A percentile compares a stretch with the other conserved stretches of the same genome.
Evolutionary conservation across 2,329 filamentous ascomycete species (phyloP).

Genomic region (Aspergillus sp.): DNA sequence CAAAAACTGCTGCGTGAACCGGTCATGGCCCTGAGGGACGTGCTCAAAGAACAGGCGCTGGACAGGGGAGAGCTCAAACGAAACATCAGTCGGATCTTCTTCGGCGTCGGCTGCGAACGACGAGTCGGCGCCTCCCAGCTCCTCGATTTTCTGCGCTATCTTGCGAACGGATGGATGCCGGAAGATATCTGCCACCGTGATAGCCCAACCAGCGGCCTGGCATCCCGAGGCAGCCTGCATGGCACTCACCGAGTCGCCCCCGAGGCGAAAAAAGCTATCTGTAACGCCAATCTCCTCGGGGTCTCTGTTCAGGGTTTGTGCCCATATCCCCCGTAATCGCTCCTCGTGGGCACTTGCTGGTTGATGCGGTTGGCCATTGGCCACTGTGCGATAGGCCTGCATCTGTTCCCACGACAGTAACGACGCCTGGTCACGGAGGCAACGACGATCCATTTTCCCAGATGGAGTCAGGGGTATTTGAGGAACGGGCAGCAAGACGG

Average conservation of each 20-base stretch:
- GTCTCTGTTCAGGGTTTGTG: conserved; percentile 4
- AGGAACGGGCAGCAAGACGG: conserved; percentile 32
- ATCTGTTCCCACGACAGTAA: not conserved
- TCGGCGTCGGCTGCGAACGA: too few relatives aligned
- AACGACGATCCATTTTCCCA: conserved; percentile 35
- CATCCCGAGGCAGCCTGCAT: conserved; percentile 18
- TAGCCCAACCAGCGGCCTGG: not conserved
- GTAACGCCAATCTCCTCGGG: conserved; percentile 4
- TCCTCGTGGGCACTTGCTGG: conserved; percentile 11
- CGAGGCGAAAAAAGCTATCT: conserved; percentile 26
- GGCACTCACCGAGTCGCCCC: conserved; percentile 24
- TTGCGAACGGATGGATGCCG: not conserved
- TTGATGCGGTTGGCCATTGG: not conserved
- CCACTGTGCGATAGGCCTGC: not conserved
- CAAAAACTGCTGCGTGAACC: not conserved
- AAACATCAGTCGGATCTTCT: too few relatives aligned
- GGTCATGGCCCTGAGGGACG: not conserved
- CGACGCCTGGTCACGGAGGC: conserved; percentile 23
- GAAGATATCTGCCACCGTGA: not conserved
- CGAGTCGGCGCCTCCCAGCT: too few relatives aligned
- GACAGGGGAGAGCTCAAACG: not conserved
- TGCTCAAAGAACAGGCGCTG: not conserved
- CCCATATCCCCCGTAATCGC: conserved; percentile 16
- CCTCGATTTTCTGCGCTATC: not conserved
- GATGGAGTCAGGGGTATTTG: conserved; percentile 38